Evolutionary conservation across 2,329 filamentous ascomycete species (phyloP), one percentile per base, ranked within the genome.

Genomic region (Diaporthe vaccinii): DNA sequence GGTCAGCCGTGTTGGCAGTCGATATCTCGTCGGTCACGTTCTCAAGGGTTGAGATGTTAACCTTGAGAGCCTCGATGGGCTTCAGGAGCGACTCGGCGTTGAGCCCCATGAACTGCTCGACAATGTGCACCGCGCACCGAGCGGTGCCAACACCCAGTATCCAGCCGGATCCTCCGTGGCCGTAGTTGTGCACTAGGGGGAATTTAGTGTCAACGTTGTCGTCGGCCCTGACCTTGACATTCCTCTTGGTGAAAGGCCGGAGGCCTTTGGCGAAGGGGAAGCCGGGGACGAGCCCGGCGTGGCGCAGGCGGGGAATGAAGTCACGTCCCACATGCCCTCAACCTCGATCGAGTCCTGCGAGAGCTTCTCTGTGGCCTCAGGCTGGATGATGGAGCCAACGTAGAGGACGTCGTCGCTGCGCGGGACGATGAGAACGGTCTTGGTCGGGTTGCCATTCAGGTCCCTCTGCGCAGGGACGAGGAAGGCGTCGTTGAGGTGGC

Each of bases 121-220:
- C 46, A 51, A 51, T 51, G 6, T 51, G 46, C 46, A 51, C 46
- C 5, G 46, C 46, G 22, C 46, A 51, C 20, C 46, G 46, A 4
- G 46, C 46, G 7, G 46, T 51, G 46, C 46, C 46, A 51, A 51
- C 6, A n/a, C 46, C 46, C 46, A 51, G 46, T 15, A 22, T 51
- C 46, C 46, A 51, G 8, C 46, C 46, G 46, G 46, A 51, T 51
- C 46, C 46, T 51, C 46, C 46, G 17, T 51, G 46, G 4, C 46
- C 46, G 46, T 51, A 58, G 74, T 36, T 73, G 74, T 28, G 46
- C 20, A 51, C 46, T 17, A 51, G 46, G 46, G 46, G 46, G 22
- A 51, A 51, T 51, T 15, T 51, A 17, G 46, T 39, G 2, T 39
- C 36, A 39, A 39, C 46, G 15, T n/a, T 51, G 46, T 51, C 46